Evolutionary conservation across 441 rosid species (phyloP), one percentile per base, ranked within the genome.

Genomic region (Capsella rubella): DNA sequence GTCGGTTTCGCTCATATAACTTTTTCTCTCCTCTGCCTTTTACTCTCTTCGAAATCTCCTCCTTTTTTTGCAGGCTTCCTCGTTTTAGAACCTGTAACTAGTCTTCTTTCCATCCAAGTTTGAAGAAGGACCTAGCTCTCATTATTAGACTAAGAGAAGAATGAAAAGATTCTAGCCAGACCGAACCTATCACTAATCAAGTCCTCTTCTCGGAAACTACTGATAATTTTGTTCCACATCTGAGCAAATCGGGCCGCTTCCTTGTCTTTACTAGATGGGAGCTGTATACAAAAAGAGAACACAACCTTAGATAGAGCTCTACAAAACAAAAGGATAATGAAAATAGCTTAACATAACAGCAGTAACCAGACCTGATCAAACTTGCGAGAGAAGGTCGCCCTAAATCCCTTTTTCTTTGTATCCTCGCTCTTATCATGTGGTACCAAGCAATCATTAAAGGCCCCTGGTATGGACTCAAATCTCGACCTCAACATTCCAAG

Each of bases 41-140:
- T 91, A 91, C 86, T 94, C 96, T 39, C 69, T 91, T 28, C 91
- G 95, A 95, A 91, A 94, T 79, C 97, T 94, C 52, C 89, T 86
- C 25, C 86, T 1, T 21, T 21, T 21, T 21, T 21, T 21, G 25
- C 95, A 0, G 95, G 95, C 54, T 94, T 94, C 77, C 92, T 94
- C 42, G 78, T 91, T 61, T 88, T 91, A 32, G 78, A 82, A 82
- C 89, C 91, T 8, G 99, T 90, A 83, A 84, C 57, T 65, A 43
- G 42, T 15, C 54, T 63, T 63, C 53, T 43, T 62, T 43, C 52
- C n/a, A 45, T 43, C 9, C 1, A 31, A 27, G 53, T 63, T 61
- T 25, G 4, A 61, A 28, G 28, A 49, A 51, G 35, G 14, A 66
- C 35, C 14, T 66, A 42, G 32, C 46, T 69, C 43, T 40, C 53